Evolutionary conservation across 129 eudicot genomes (phyloP).

Genomic region (sunflower (Helianthus annuus)): HanXRQr2.0-SUNRISE NC_035447.2:74006553-74007052

Average conservation of each 20-base stretch:
- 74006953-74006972: conserved; percentile 82
- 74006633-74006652: no score
- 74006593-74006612: no score
- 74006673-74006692: no score
- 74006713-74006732: background rate
- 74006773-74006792: background rate
- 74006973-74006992: conserved; percentile 74
- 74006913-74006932: conserved; percentile 46
- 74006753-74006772: background rate
- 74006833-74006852: background rate
- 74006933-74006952: conserved; percentile 84
- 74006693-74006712: no score
- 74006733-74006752: background rate
- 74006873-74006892: conserved; percentile 1
- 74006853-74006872: background rate
- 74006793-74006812: background rate
- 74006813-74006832: no score
- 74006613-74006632: no score
- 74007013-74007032: conserved; percentile 82
- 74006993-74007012: conserved; percentile 82
- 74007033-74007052: conserved; percentile 84
- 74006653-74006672: no score
- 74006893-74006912: conserved; percentile 2
- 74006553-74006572: no score
- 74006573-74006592: no score